phyloP scores from a whole-genome alignment of 352 stramenopile genomes.

The Globisporangium ultimum region DNA sequence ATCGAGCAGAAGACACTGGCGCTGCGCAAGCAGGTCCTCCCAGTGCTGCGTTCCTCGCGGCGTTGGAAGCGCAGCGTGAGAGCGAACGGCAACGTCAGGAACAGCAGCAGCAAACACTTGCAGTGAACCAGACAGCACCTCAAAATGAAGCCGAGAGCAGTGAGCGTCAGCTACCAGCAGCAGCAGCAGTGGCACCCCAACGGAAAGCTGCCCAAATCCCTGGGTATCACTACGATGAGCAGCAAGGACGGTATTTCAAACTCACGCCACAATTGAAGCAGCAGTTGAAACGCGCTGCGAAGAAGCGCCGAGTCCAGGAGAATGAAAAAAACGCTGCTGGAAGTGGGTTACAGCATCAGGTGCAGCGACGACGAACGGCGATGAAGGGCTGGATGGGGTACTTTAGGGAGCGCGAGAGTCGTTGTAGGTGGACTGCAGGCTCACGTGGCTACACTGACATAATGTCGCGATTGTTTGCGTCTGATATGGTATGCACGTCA shows the following conservation, averaged over 20 bases:
- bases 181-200: not conserved
- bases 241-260: constrained; percentile 48
- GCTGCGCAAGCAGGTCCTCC: constrained; percentile 3
- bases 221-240: constrained; percentile 64
- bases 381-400: constrained; percentile 22
- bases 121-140: not conserved
- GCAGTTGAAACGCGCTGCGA: constrained; percentile 9
- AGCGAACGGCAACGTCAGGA: constrained; percentile 23
- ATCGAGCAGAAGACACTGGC: not conserved
- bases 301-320: constrained; percentile 8
- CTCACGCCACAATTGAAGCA: constrained; percentile 25
- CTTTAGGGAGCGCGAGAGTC: constrained; percentile 29
- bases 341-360: not conserved
- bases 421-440: constrained; percentile 26
- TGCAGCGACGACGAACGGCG: not conserved
- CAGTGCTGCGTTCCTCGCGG: constrained; percentile 47
- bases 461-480: constrained; percentile 22
- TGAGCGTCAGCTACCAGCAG: not conserved
- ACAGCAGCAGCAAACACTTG: not conserved
- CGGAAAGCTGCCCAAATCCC: constrained; percentile 21
- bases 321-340: not conserved
- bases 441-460: constrained; percentile 21
- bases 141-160: not conserved
- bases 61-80: constrained; percentile 52
- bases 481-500: constrained; percentile 4